Conservation (phyloP, 2,329 filamentous ascomycete species). For the Xylaria sp. region DNA sequence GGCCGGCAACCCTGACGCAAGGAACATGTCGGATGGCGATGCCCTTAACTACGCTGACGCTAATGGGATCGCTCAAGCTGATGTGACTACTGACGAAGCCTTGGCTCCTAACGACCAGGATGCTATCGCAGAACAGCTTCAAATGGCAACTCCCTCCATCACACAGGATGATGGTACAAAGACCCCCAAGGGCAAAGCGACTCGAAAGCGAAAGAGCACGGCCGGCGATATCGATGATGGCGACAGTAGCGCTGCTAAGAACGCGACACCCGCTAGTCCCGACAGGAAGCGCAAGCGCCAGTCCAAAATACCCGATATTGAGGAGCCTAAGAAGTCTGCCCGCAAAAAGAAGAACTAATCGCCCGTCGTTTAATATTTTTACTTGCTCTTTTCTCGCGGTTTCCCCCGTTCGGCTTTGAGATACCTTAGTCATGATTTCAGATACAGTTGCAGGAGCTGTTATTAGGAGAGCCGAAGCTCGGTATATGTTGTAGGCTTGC, state of each 20-base stretch:
- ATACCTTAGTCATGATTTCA: conserved; percentile 22
- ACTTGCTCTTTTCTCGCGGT: conserved; percentile 27
- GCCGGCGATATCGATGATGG: conserved; percentile 58
- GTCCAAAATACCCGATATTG: conserved; percentile 65
- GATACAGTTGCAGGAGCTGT: conserved; percentile 10
- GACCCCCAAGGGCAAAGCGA: conserved; percentile 65
- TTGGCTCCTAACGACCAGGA: conserved; percentile 61
- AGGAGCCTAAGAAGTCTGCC: conserved; percentile 69
- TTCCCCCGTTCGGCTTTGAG: conserved; percentile 27
- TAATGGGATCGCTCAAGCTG: conserved; percentile 64
- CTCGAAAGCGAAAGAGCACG: conserved; percentile 67
- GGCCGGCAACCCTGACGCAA: conserved; percentile 65
- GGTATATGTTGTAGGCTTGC: conserved; percentile 1
- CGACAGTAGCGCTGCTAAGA: conserved; percentile 52
- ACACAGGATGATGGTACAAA: conserved; percentile 58
- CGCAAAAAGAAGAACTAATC: conserved; percentile 66
- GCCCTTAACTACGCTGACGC: conserved; percentile 69
- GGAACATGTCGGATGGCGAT: conserved; percentile 70
- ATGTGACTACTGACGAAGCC: conserved; percentile 57
- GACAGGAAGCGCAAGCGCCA: conserved; percentile 72
- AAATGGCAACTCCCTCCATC: conserved; percentile 53
- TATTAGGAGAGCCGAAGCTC: conserved; percentile 9
- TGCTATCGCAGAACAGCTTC: conserved; percentile 68
- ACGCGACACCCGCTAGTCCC: conserved; percentile 61
- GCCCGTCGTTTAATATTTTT: conserved; percentile 4